Percentiles rank a stretch among this genome's conserved stretches.
phyloP scores from a whole-genome alignment of 2,329 filamentous ascomycete species.

The Aspergillus fructus region DNA sequence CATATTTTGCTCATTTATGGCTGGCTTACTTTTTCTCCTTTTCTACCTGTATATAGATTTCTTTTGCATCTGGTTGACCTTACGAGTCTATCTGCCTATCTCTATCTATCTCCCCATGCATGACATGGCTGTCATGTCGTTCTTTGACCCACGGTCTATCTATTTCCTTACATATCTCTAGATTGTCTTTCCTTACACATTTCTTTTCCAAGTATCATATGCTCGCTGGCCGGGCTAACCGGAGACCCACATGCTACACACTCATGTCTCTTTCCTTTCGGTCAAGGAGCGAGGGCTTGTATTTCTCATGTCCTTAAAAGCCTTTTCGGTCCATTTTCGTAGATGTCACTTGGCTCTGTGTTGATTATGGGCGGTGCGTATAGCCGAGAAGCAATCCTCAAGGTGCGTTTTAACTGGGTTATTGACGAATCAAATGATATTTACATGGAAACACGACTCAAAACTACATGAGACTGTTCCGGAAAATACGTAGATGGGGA shows the following conservation, averaged over 20 bases:
- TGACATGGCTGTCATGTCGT: background rate
- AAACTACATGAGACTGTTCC: background rate
- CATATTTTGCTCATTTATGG: background rate
- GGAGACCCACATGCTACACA: background rate
- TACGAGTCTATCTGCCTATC: background rate
- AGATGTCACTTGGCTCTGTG: too few relatives aligned
- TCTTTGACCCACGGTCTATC: background rate
- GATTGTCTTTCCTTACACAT: background rate
- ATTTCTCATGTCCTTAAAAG: background rate
- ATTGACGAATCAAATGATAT: too few relatives aligned
- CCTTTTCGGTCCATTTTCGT: too few relatives aligned
- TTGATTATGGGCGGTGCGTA: too few relatives aligned
- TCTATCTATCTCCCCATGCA: background rate
- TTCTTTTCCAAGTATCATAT: background rate
- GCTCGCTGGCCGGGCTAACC: background rate
- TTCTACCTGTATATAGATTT: slow-evolving; percentile 9
- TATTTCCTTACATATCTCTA: background rate
- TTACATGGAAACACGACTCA: background rate
- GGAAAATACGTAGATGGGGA: background rate
- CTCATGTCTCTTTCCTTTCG: background rate
- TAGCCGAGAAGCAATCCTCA: too few relatives aligned
- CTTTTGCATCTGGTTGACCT: background rate
- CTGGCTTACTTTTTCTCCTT: background rate
- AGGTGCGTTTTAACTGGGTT: too few relatives aligned
- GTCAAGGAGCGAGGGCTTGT: background rate